Percentiles rank a stretch among this genome's conserved stretches.
These are phyloP conservation scores for Exophiala oligosperma DNA, from an alignment of 2,329 filamentous ascomycete species.

Conservation along the genomic window DNA sequence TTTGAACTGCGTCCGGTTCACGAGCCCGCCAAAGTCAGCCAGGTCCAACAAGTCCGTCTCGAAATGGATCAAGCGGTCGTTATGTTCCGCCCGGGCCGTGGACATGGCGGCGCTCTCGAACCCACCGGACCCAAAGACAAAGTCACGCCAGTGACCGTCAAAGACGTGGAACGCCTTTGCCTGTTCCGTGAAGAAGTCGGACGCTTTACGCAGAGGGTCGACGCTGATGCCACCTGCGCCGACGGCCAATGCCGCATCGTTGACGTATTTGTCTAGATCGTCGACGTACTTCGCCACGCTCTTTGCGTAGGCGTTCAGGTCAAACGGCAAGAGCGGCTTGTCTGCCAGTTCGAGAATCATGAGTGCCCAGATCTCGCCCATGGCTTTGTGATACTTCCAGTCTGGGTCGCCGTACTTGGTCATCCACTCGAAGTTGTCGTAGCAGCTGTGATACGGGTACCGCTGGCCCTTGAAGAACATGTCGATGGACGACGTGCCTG, in stretches of 20 bases:
- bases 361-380: slow-evolving; percentile 77
- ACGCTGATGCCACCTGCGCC: slow-evolving; percentile 49
- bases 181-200: slow-evolving; percentile 59
- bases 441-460: slow-evolving; percentile 78
- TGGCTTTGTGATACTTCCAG: slow-evolving; percentile 75
- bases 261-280: slow-evolving; percentile 66
- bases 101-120: slow-evolving; percentile 73
- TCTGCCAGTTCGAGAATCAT: slow-evolving; percentile 85
- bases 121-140: slow-evolving; percentile 69
- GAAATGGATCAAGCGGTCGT: slow-evolving; percentile 75
- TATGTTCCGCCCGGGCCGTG: slow-evolving; percentile 70
- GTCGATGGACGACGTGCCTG: slow-evolving; percentile 84
- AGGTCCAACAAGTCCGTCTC: slow-evolving; percentile 82
- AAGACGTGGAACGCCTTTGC: slow-evolving; percentile 67
- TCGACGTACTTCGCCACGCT: slow-evolving; percentile 65
- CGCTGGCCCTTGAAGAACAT: slow-evolving; percentile 70
- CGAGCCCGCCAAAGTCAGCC: slow-evolving; percentile 39
- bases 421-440: slow-evolving; percentile 90
- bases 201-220: slow-evolving; percentile 62
- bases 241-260: slow-evolving; percentile 42
- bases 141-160: slow-evolving; percentile 75
- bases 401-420: slow-evolving; percentile 74
- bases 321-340: slow-evolving; percentile 77
- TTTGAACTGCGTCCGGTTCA: slow-evolving; percentile 85
- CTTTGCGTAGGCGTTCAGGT: slow-evolving; percentile 71